phyloP scores from a whole-genome alignment of 169 alveolate genomes.

The Plasmodium adleri region DNA sequence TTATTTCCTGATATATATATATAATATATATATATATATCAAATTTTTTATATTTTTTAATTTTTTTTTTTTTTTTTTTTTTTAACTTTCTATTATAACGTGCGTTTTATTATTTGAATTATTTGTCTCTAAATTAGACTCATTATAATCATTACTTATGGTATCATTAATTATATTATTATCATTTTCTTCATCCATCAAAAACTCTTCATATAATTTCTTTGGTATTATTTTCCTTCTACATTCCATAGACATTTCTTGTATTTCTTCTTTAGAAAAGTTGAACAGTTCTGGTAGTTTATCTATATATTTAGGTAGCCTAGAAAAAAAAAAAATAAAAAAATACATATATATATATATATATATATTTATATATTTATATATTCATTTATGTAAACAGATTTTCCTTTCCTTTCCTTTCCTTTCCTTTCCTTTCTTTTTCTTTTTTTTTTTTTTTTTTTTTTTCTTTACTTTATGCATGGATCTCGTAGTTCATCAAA shows the following conservation, averaged over 20 bases:
- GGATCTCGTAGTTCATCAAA: conserved; percentile 94
- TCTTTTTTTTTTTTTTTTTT: too few relatives aligned
- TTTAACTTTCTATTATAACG: conserved; percentile 13
- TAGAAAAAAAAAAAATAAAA: not conserved
- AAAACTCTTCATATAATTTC: conserved; percentile 4
- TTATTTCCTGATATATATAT: not conserved
- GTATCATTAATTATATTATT: not conserved
- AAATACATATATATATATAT: not conserved
- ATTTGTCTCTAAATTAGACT: conserved; percentile 13
- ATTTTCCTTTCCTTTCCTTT: too few relatives aligned
- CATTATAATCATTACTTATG: conserved; percentile 4
- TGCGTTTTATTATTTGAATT: conserved; percentile 19
- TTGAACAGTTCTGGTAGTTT: conserved; percentile 79
- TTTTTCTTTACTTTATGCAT: conserved; percentile 54
- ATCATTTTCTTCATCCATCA: not conserved
- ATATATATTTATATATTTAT: conserved; percentile 67
- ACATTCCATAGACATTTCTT: conserved; percentile 73
- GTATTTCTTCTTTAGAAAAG: conserved; percentile 76
- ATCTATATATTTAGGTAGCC: conserved; percentile 73
- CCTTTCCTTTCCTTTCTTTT: too few relatives aligned
- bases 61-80: conserved; percentile 2
- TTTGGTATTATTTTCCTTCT: conserved; percentile 58
- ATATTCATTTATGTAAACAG: too few relatives aligned
- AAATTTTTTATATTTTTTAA: not conserved
- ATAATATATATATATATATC: not conserved